Base-by-base conservation (phyloP, 169 alveolate species). In the Plasmodium reichenowi region DNA sequence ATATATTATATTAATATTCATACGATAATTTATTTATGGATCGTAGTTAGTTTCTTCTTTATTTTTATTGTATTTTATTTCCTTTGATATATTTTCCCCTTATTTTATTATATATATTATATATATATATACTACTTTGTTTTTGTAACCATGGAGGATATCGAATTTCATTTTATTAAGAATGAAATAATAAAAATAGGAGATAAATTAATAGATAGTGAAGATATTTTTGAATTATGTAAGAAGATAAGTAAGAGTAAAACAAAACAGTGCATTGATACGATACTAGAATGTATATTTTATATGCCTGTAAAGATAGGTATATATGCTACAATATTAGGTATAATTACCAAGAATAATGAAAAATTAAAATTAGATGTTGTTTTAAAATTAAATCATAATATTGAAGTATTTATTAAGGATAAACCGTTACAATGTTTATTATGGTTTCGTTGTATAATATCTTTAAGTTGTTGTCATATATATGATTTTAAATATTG, bases 231-330 rank as follows among this genome's bases (percentile, higher is more conserved):
- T 83, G 58, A 83, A n/a, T 83, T 83, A 54, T 68, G 85, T 68
- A 67, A 83, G 45, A 83, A 72, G 43, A 68, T 83, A 56, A 22
- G 17, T 26, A 83, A 72, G 32, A 83, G 85, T 59, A 83, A 67
- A 68, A 56, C 60, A 83, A 48, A 59, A 17, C 91, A 83, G 32
- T 83, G 91, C 26, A 54, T 83, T 56, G 91, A 83, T 2, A 72
- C 66, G 9, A 68, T 83, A 56, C 38, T 83, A 48, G 91, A 83
- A 26, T 83, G 91, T 17, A 83, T 83, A 56, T 83, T 83, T 83
- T 56, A 83, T n/a, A 83, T 83, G 91, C 91, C 91, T 29, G 85
- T 83, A 10, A 83, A 83, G 50, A 68, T 83, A 22, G 91, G 91
- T 15, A 83, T 83, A 67, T 83, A 83, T 83, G 85, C 85, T 68